A percentile compares a stretch with the other conserved stretches of the same genome.
These are phyloP conservation scores for Trichoderma endophyticum DNA, from an alignment of 2,329 filamentous ascomycete species.

Conservation along the genomic window DNA sequence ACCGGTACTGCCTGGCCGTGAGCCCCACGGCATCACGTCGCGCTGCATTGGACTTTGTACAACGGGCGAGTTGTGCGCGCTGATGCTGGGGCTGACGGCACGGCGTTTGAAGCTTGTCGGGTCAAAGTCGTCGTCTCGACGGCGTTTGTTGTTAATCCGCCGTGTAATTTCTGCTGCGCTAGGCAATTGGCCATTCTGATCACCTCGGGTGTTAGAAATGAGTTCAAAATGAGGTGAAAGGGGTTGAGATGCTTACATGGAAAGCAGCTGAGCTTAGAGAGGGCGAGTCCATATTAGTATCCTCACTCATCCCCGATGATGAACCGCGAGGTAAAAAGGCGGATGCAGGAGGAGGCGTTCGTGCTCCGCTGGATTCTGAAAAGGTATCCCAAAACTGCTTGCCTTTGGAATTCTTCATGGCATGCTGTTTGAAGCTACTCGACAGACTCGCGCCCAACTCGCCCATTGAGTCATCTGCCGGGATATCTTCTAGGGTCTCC, in stretches of 20 bases:
- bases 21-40: conserved; percentile 69
- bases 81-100: conserved; percentile 88
- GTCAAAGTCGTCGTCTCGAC: conserved; percentile 88
- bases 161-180: conserved; percentile 72
- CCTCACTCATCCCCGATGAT: conserved; percentile 63
- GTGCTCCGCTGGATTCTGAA: conserved; percentile 58
- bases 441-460: conserved; percentile 50
- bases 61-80: conserved; percentile 83
- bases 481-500: conserved; percentile 65
- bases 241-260: conserved; percentile 33
- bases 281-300: conserved; percentile 71
- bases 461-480: conserved; percentile 66
- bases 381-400: conserved; percentile 73
- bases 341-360: conserved; percentile 64
- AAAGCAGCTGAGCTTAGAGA: conserved; percentile 39
- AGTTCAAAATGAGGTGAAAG: not conserved
- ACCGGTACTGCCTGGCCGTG: conserved; percentile 60
- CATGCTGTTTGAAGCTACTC: conserved; percentile 72
- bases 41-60: conserved; percentile 79
- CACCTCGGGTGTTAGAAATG: not conserved
- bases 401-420: conserved; percentile 67
- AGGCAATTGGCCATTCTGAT: conserved; percentile 43
- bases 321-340: conserved; percentile 58
- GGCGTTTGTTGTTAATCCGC: conserved; percentile 76
- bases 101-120: conserved; percentile 83